Evolutionary conservation across 2,329 filamentous ascomycete genomes (phyloP).

Genomic region (Botrytis byssoidea): DNA sequence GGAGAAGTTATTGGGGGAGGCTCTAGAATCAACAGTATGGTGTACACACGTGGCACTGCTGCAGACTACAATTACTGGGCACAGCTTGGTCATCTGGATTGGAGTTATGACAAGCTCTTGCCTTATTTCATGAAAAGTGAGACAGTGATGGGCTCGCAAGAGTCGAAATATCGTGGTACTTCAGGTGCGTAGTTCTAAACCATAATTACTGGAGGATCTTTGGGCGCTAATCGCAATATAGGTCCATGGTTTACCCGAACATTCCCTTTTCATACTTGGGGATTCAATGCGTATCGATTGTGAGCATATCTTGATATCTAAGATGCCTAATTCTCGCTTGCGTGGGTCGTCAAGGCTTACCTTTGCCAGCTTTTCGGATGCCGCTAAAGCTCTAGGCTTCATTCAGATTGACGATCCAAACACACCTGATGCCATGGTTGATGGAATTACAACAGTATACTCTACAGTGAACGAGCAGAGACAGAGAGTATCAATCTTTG

Average conservation of each 20-base stretch:
- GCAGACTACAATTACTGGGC: conserved; percentile 48
- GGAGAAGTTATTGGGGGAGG: conserved; percentile 40
- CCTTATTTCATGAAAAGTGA: conserved; percentile 44
- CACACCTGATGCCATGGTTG: conserved; percentile 12
- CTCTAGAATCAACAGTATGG: conserved; percentile 44
- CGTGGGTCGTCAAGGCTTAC: not conserved
- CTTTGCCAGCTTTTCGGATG: conserved; percentile 12
- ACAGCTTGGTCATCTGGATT: conserved; percentile 46
- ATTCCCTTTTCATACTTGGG: not conserved
- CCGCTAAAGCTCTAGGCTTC: conserved; percentile 16
- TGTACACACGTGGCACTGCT: conserved; percentile 41
- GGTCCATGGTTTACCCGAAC: conserved; percentile 7
- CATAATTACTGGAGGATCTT: not conserved
- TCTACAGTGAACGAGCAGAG: conserved; percentile 17
- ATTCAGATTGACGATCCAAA: conserved; percentile 13
- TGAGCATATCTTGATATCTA: not conserved
- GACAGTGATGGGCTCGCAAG: not conserved
- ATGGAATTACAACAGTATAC: conserved; percentile 18
- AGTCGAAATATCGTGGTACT: not conserved
- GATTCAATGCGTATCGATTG: not conserved
- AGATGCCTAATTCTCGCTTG: not conserved
- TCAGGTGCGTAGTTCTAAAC: not conserved
- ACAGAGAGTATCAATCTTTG: conserved; percentile 22
- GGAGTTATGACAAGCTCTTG: conserved; percentile 45
- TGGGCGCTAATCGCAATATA: not conserved